Conservation (phyloP, 805 yeast species). For the Starmerella floris region DNA sequence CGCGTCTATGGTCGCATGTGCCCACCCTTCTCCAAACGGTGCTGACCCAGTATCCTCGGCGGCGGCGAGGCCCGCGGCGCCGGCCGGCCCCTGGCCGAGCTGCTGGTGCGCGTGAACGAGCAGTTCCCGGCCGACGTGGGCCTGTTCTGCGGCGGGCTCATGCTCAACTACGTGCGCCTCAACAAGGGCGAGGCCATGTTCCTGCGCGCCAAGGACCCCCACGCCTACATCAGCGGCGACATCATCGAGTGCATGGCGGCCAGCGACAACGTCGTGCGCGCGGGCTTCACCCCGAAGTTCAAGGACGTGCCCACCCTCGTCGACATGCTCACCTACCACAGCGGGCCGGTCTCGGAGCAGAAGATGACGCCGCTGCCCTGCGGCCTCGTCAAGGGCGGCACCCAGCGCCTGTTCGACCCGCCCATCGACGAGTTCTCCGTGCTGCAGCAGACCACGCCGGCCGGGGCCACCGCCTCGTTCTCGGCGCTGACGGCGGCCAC, state of each 20-base stretch:
- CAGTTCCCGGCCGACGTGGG: constrained; percentile 95
- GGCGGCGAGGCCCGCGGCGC: constrained; percentile 26
- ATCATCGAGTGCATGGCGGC: constrained; percentile 99
- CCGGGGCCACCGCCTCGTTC: constrained; percentile 41
- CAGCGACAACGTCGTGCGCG: constrained; percentile 92
- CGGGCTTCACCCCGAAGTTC: constrained; percentile 98
- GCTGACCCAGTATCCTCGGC: too few relatives aligned
- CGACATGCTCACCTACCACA: constrained; percentile 76
- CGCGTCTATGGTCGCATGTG: too few relatives aligned
- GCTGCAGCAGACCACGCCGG: constrained; percentile 52
- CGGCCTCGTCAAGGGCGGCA: constrained; percentile 30
- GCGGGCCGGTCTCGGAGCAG: constrained; percentile 83
- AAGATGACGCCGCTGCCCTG: constrained; percentile 61
- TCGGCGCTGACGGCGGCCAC: constrained; percentile 74
- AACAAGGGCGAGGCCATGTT: constrained; percentile 92
- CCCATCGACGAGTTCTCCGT: constrained; percentile 96
- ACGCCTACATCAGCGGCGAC: constrained; percentile 93
- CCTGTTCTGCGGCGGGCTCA: constrained; percentile 83
- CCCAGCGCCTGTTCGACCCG: constrained; percentile 57
- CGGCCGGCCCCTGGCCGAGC: constrained; percentile 45
- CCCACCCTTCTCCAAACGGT: too few relatives aligned
- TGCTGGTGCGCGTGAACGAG: constrained; percentile 61
- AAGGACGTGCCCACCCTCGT: constrained; percentile 88
- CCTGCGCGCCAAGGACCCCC: constrained; percentile 93
- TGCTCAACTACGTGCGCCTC: constrained; percentile 76